These are phyloP conservation scores for Calocybe indica DNA, from an alignment of 768 basidiomycete genomes.

Conservation along the genomic window DNA sequence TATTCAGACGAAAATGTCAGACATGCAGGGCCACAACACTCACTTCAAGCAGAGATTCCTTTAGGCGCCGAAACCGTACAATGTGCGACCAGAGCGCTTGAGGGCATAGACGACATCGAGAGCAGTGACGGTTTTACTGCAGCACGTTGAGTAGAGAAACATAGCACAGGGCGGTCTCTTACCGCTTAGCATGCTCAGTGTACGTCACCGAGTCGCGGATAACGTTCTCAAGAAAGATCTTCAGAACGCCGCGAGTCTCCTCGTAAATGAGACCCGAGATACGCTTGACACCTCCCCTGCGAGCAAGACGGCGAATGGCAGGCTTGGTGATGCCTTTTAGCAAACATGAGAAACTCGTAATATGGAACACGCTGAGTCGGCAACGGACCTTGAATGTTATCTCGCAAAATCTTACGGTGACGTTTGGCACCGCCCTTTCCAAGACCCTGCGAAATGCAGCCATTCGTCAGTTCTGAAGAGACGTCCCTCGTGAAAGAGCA, in stretches of 20 bases:
- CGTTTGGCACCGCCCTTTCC: slow-evolving; percentile 84
- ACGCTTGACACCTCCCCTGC: slow-evolving; percentile 92
- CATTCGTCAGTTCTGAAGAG: not conserved
- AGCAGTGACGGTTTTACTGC: slow-evolving; percentile 69
- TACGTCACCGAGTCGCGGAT: slow-evolving; percentile 92
- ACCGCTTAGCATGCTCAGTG: slow-evolving; percentile 86
- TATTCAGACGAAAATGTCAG: too few species aligned
- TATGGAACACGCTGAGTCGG: not conserved
- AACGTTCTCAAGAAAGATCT: slow-evolving; percentile 84
- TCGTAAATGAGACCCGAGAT: slow-evolving; percentile 85
- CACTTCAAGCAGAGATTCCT: too few species aligned
- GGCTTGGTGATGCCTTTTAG: slow-evolving; percentile 70
- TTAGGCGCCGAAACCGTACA: slow-evolving; percentile 77
- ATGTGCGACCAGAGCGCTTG: slow-evolving; percentile 67
- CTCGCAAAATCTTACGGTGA: slow-evolving; percentile 79
- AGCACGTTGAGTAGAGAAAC: not conserved
- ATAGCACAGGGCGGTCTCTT: not conserved
- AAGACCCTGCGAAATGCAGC: slow-evolving; percentile 43
- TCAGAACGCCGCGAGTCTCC: slow-evolving; percentile 87
- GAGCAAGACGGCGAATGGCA: slow-evolving; percentile 81
- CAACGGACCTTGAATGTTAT: slow-evolving; percentile 56
- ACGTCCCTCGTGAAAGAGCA: not conserved
- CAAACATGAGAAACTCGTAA: not conserved
- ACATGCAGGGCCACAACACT: too few species aligned
- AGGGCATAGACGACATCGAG: slow-evolving; percentile 80